Evolutionary conservation across 192 early-diverging fungal species (phyloP), one percentile per base, ranked within the genome.

Genomic region (Coemansia sp.): DNA sequence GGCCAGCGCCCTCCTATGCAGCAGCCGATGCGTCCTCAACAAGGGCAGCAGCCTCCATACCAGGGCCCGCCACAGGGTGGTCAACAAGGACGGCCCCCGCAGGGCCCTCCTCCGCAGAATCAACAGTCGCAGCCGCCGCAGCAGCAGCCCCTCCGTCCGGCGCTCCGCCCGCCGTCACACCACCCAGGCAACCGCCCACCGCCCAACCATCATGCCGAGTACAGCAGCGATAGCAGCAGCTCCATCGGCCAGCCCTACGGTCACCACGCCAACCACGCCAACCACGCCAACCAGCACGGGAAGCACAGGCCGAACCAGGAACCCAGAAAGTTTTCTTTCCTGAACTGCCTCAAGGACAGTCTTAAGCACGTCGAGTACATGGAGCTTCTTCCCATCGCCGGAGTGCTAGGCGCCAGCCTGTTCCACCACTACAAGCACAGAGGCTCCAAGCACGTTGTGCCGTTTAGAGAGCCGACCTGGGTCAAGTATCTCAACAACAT

Each of bases 401-500:
- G 71, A 4, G 51, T 75, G 6, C 34, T 82, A 5, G 74, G 73
- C 17, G 71, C 79, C 43, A 70, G 65, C 51, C 51, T 70, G 28
- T 76, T 71, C 66, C 79, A 82, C 45, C 69, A 73, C 34, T 60
- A 53, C 18, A 73, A 68, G 39, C 52, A 71, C 66, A 43, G 68
- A 6, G 52, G 59, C 9, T 45, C 63, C 6, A 61, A 70, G 32
- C 34, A 71, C 12, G 52, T 59, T 20, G 65, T 59, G 11, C 68
- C 74, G 32, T 73, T 57, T 38, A 60, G 55, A 68, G 62, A 82
- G 58, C 74, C 79, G 14, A 33, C 66, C 32, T 82, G 79, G 79
- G 54, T 76, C 51, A 65, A 66, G 7, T 66, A 76, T 36, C 54
- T 82, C 11, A 62, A 51, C 17, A 74, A 70, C 54, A 66, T 71